phyloP scores from a whole-genome alignment of 2,329 filamentous ascomycete species.

The Exophiala spinifera region DNA sequence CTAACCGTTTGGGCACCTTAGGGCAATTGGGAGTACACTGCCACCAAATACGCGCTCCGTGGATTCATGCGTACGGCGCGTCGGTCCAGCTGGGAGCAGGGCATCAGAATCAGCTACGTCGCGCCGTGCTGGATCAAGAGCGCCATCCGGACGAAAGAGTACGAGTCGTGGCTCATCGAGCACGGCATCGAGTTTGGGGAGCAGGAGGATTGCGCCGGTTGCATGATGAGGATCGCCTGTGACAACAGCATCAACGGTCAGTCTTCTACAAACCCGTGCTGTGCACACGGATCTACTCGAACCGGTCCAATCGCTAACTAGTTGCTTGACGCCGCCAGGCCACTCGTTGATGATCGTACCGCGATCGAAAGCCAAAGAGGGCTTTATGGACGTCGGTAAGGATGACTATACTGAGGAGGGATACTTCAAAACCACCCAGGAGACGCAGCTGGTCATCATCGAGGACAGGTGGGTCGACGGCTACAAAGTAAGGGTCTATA shows the following conservation, averaged over 20 bases:
- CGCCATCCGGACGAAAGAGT: constrained; percentile 19
- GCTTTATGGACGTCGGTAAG: constrained; percentile 38
- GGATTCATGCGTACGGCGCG: constrained; percentile 46
- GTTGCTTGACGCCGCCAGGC: constrained; percentile 22
- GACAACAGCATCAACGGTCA: constrained; percentile 34
- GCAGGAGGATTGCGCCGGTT: constrained; percentile 18
- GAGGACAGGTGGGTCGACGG: constrained; percentile 41
- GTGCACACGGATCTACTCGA: neutral
- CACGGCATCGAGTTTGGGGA: constrained; percentile 26
- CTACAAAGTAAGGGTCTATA: constrained; percentile 17
- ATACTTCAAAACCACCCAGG: constrained; percentile 41
- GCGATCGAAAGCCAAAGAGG: constrained; percentile 38
- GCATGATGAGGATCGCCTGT: constrained; percentile 32
- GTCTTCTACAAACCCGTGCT: neutral
- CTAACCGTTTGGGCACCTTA: constrained; percentile 23
- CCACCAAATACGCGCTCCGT: constrained; percentile 45
- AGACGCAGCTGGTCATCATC: constrained; percentile 42
- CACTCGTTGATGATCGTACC: constrained; percentile 44
- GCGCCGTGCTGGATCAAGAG: constrained; percentile 37
- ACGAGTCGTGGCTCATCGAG: constrained; percentile 17
- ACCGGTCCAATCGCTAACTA: neutral
- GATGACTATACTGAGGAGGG: constrained; percentile 33
- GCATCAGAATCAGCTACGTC: constrained; percentile 49
- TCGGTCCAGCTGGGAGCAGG: constrained; percentile 40
- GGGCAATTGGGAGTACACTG: constrained; percentile 41